Conservation (phyloP, 2,329 filamentous ascomycete species). For the Ophiognomonia clavigignenti-juglandacearum region DNA sequence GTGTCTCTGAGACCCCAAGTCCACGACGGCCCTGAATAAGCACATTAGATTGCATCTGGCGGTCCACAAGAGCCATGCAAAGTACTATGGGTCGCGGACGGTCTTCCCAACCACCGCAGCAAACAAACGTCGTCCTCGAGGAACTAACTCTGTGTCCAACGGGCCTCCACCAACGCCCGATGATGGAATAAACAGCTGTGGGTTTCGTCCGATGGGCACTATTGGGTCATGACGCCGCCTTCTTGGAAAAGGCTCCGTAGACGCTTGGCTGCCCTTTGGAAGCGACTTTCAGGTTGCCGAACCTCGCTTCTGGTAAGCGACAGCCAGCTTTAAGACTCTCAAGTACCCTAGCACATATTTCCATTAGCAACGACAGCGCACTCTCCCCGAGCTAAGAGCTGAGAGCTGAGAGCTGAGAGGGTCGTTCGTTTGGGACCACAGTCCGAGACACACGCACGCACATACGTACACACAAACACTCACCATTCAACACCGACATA, state of each 20-base stretch:
- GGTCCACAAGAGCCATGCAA: constrained; percentile 7
- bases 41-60: not conserved
- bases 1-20: constrained; percentile 5
- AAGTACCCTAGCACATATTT: constrained; percentile 55
- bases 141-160: not conserved
- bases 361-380: too few species aligned
- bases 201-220: too few species aligned
- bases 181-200: not conserved
- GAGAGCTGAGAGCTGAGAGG: not conserved
- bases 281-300: constrained; percentile 59
- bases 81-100: not conserved
- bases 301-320: constrained; percentile 69
- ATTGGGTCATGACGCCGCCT: constrained; percentile 6
- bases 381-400: too few species aligned
- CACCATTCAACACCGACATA: constrained; percentile 81
- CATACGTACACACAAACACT: too few species aligned
- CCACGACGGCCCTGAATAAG: not conserved
- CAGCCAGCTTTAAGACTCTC: constrained; percentile 75
- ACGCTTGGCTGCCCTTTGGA: constrained; percentile 61
- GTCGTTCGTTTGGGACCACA: too few species aligned
- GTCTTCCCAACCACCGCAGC: not conserved
- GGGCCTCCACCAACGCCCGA: not conserved
- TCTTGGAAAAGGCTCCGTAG: constrained; percentile 33
- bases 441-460: too few species aligned
- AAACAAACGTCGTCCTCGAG: constrained; percentile 6